These are phyloP conservation scores for Flueggea neowawraea DNA, from an alignment of 441 rosid species.

Conservation along the genomic window DNA sequence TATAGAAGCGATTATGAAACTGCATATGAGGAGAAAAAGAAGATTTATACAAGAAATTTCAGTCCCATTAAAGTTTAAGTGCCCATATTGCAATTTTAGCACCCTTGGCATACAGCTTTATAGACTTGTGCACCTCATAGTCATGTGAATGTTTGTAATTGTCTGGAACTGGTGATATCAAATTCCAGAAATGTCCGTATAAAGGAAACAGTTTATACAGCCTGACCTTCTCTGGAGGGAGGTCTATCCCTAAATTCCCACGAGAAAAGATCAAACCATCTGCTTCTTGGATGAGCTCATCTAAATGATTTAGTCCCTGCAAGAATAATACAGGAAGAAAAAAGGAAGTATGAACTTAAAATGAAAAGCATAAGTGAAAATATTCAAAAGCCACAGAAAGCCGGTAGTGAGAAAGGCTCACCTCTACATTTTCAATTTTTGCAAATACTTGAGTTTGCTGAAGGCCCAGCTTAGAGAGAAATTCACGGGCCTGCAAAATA, in stretches of 20 bases:
- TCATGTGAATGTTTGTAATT: slow-evolving; percentile 12
- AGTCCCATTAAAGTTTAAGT: neutral
- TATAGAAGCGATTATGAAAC: too few relatives aligned
- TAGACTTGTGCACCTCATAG: neutral
- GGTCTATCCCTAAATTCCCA: slow-evolving; percentile 97
- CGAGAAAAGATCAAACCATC: slow-evolving; percentile 99
- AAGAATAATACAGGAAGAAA: neutral
- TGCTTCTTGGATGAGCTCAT: slow-evolving; percentile 97
- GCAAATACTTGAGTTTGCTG: slow-evolving; percentile 93
- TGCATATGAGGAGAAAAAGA: neutral
- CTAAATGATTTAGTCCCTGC: slow-evolving; percentile 95
- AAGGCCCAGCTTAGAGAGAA: slow-evolving; percentile 79
- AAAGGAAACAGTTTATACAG: slow-evolving; percentile 1
- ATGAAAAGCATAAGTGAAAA: neutral
- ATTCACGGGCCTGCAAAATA: slow-evolving; percentile 69
- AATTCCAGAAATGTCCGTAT: neutral
- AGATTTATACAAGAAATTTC: neutral
- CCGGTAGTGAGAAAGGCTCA: slow-evolving; percentile 12
- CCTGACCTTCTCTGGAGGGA: slow-evolving; percentile 96
- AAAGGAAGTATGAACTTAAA: slow-evolving; percentile 1
- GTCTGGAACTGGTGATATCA: neutral
- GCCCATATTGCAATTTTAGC: neutral
- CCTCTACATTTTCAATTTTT: slow-evolving; percentile 95
- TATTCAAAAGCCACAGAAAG: neutral
- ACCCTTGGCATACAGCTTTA: neutral